A percentile compares a stretch with the other conserved stretches of the same genome.
phyloP scores from a whole-genome alignment of 352 stramenopile genomes.

The Phytophthora uliginosa region DNA sequence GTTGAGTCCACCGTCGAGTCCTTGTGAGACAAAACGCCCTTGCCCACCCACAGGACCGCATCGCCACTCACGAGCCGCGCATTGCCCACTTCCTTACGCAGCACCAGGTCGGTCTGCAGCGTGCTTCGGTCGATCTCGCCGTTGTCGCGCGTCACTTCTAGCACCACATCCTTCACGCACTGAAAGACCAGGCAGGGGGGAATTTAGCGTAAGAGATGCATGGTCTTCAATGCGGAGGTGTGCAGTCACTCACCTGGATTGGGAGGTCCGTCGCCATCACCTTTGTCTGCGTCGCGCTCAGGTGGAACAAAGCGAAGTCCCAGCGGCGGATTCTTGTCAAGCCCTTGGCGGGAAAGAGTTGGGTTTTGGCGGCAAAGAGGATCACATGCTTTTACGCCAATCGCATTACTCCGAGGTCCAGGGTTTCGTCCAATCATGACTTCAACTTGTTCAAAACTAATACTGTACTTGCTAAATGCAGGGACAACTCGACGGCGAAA shows the following conservation, averaged over 20 bases:
- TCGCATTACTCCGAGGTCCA: conserved; percentile 5
- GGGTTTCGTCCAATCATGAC: conserved; percentile 31
- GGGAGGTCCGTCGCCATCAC: conserved; percentile 38
- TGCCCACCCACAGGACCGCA: conserved; percentile 73
- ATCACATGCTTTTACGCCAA: conserved; percentile 23
- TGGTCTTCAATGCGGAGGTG: not conserved
- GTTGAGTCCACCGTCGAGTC: conserved; percentile 46
- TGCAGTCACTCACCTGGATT: conserved; percentile 33
- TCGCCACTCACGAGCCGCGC: conserved; percentile 82
- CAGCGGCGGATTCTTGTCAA: not conserved
- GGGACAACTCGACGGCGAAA: not conserved
- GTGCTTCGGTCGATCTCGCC: conserved; percentile 46
- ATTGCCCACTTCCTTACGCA: conserved; percentile 88
- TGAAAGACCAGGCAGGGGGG: conserved; percentile 12
- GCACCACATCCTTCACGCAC: conserved; percentile 65
- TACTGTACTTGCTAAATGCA: not conserved
- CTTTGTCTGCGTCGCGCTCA: conserved; percentile 4
- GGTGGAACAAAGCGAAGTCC: conserved; percentile 26
- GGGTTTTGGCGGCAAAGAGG: conserved; percentile 57
- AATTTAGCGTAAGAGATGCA: not conserved
- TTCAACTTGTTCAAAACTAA: conserved; percentile 33
- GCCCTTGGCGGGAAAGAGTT: conserved; percentile 35
- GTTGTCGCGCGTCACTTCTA: conserved; percentile 62
- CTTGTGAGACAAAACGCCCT: conserved; percentile 57
- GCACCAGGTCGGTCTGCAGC: conserved; percentile 53